Evolutionary conservation across 345 rosid genomes (phyloP), one percentile per base, ranked within the genome.

Genomic region (Aethionema arabicum): DNA sequence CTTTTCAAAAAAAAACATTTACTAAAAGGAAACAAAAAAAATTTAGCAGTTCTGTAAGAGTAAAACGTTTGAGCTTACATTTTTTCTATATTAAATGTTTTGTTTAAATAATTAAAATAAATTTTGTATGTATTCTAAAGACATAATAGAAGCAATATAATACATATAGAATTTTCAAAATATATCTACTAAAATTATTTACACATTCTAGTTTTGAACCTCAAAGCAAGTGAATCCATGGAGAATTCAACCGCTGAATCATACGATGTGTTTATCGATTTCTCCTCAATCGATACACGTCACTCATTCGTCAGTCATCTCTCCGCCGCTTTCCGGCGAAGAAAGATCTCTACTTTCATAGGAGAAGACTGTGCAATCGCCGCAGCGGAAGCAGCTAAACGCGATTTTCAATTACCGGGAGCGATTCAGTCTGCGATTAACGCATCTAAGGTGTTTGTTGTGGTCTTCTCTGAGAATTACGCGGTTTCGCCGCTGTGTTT

Each of bases 241-340:
- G 43, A 33, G 10, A 33, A 11, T 43, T 33, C 55, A 31, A 36
- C 15, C 36, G 4, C 6, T 16, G 9, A 35, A 21, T 21, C 27
- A 21, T 21, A 21, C 37, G 55, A 47, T 5, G 65, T 61, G 27
- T 47, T 61, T 14, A 61, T 61, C 29, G 45, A 27, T 8, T 61
- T 47, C 36, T 16, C 35, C 44, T 2, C 36, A 0, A 36, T 5
- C 6, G 57, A 62, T 5, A 63, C 43, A 3, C 68, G 68, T n/a
- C 11, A 32, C 51, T 15, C 52, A 8, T 63, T 63, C 27, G 59
- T 63, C 10, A 63, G 68, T 11, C 67, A 63, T 6, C 59, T 63
- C 47, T 63, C 59, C 3, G 59, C 67, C 11, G 59, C 67, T 11
- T 31, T 63, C 31, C 11, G 30, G 21, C 67, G 67, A 10, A 21